Percentiles rank a stretch among this genome's conserved stretches.
Evolutionary conservation across 805 yeast genomes (phyloP).

Genomic region (Cyberlindnera samutprakarnensis): DNA sequence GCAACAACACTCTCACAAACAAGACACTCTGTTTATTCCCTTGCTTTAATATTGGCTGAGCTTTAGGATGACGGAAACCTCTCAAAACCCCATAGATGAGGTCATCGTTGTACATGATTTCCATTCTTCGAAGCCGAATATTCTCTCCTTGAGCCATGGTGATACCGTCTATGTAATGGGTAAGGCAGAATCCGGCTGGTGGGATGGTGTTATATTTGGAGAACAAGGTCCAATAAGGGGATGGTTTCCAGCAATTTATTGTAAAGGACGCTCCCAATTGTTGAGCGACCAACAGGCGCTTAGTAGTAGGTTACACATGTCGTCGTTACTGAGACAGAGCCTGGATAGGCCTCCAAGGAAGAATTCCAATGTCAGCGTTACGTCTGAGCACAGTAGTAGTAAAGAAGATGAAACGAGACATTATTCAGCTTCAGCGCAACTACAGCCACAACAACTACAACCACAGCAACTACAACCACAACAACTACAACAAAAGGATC

Average conservation of each 20-base stretch:
- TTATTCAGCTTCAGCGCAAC: constrained; percentile 33
- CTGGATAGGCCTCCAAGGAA: background rate
- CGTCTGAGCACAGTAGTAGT: constrained; percentile 6
- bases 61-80: background rate
- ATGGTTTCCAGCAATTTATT: constrained; percentile 76
- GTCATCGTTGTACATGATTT: constrained; percentile 53
- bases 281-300: constrained; percentile 4
- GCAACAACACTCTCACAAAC: too few relatives aligned
- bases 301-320: background rate
- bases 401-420: constrained; percentile 29
- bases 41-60: too few relatives aligned
- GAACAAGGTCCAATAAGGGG: constrained; percentile 44
- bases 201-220: constrained; percentile 62
- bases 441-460: background rate
- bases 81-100: constrained; percentile 37
- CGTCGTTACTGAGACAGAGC: background rate
- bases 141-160: constrained; percentile 50
- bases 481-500: constrained; percentile 2
- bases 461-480: background rate
- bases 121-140: constrained; percentile 43
- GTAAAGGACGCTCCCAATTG: constrained; percentile 16
- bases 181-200: constrained; percentile 68
- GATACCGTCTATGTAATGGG: constrained; percentile 65
- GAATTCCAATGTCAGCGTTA: background rate
- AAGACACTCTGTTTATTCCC: too few relatives aligned